These are phyloP conservation scores for Arctium lappa DNA, from an alignment of 129 eudicot species.

Conservation along the genomic window DNA sequence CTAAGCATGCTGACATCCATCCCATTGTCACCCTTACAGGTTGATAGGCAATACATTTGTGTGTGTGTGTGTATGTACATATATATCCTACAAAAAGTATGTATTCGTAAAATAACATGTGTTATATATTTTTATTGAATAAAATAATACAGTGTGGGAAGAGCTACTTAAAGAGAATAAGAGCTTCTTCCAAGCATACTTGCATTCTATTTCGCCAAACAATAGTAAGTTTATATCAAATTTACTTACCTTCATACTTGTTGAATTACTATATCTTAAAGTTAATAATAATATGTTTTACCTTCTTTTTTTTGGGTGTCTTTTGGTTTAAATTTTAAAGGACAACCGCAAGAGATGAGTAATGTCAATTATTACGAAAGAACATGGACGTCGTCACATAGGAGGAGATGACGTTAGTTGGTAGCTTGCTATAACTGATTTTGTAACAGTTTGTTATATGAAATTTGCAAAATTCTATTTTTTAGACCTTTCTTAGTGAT, in stretches of 20 bases:
- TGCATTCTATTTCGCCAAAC: slow-evolving; percentile 11
- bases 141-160: slow-evolving; percentile 27
- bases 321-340: background rate
- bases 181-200: slow-evolving; percentile 39
- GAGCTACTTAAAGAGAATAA: slow-evolving; percentile 10
- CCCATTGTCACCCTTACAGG: slow-evolving; percentile 34
- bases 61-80: background rate
- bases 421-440: background rate
- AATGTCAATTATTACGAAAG: background rate
- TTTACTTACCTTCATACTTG: background rate
- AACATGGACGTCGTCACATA: background rate
- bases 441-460: background rate
- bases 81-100: background rate
- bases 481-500: background rate
- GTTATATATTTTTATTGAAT: background rate
- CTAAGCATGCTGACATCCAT: slow-evolving; percentile 23
- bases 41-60: background rate
- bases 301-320: background rate
- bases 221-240: background rate
- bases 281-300: background rate
- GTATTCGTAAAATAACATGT: background rate
- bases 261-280: background rate
- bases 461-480: background rate
- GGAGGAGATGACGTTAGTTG: background rate
- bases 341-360: slow-evolving; percentile 11